A percentile compares a stretch with the other conserved stretches of the same genome.
Conservation (phyloP, 106 monocot species). For the Hemerocallis citrina region DNA sequence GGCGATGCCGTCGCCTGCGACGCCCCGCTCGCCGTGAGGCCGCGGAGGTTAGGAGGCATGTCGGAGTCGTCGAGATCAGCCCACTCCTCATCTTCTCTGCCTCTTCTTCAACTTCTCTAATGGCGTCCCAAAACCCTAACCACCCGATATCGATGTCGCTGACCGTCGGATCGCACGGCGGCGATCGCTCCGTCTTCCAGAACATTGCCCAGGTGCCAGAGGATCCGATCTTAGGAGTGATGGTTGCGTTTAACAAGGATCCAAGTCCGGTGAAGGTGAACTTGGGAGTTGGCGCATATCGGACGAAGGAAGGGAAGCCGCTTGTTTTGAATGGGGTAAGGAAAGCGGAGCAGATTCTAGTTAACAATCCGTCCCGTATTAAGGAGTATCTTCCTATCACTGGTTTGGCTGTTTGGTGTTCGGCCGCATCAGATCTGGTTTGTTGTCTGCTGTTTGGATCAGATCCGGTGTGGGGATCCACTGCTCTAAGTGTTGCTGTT, state of each 20-base stretch:
- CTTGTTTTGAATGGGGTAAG: conserved; percentile 83
- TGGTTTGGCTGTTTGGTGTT: conserved; percentile 87
- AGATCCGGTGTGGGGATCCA: too few species aligned
- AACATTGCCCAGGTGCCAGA: conserved; percentile 68
- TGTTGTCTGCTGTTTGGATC: too few species aligned
- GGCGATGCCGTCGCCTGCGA: too few species aligned
- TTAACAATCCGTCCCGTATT: conserved; percentile 57
- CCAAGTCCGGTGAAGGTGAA: conserved; percentile 87
- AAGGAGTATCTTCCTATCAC: conserved; percentile 97
- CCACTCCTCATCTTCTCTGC: too few species aligned
- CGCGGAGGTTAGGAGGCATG: too few species aligned
- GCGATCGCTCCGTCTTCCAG: conserved; percentile 55
- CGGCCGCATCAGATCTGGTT: too few species aligned
- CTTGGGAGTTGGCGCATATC: conserved; percentile 87
- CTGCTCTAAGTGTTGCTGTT: too few species aligned
- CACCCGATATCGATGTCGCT: conserved; percentile 17
- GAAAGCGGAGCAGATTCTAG: conserved; percentile 66
- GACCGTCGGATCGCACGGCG: conserved; percentile 10
- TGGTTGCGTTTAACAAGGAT: conserved; percentile 95
- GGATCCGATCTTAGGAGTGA: conserved; percentile 90
- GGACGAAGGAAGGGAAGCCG: conserved; percentile 97
- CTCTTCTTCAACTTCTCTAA: conserved; percentile 13
- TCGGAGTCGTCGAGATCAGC: too few species aligned
- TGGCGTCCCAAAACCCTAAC: conserved; percentile 30
- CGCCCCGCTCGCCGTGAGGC: too few species aligned